Evolutionary conservation across 2,329 filamentous ascomycete species (phyloP).

Genomic region (Colletotrichum destructivum): DNA sequence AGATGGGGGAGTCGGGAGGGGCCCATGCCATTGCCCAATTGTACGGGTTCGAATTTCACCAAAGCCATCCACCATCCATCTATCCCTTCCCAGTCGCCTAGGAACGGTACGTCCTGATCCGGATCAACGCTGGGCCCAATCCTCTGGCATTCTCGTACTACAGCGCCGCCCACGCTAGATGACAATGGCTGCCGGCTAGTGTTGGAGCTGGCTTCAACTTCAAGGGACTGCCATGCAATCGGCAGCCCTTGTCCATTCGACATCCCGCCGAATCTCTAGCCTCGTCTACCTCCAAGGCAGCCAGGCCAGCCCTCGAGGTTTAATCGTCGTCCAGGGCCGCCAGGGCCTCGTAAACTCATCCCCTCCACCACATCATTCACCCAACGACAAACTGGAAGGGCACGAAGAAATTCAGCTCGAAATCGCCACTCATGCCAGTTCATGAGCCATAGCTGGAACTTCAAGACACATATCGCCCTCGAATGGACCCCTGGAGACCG

Average conservation of each 20-base stretch:
- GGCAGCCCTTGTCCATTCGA: constrained; percentile 19
- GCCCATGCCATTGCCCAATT: constrained; percentile 20
- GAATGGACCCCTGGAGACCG: constrained; percentile 30
- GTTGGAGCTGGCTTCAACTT: not conserved
- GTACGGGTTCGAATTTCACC: constrained; percentile 11
- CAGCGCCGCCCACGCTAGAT: constrained; percentile 5
- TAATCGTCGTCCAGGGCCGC: constrained; percentile 5
- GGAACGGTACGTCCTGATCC: constrained; percentile 13
- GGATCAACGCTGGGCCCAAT: constrained; percentile 14
- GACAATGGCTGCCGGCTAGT: constrained; percentile 8
- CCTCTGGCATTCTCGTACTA: constrained; percentile 5
- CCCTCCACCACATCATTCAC: not conserved
- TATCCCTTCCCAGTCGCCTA: constrained; percentile 7
- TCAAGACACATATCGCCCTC: constrained; percentile 23
- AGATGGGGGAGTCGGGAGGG: not conserved
- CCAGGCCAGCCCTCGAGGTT: constrained; percentile 30
- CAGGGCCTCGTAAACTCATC: not conserved
- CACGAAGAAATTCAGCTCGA: not conserved
- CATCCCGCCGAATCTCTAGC: not conserved
- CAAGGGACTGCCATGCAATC: constrained; percentile 30
- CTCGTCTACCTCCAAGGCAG: constrained; percentile 3
- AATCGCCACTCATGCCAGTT: not conserved
- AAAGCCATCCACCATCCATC: not conserved
- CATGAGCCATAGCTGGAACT: not conserved
- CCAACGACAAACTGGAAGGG: not conserved